phyloP scores from a whole-genome alignment of 1,284 basidiomycete species.

The Abortiporus biennis region DNA sequence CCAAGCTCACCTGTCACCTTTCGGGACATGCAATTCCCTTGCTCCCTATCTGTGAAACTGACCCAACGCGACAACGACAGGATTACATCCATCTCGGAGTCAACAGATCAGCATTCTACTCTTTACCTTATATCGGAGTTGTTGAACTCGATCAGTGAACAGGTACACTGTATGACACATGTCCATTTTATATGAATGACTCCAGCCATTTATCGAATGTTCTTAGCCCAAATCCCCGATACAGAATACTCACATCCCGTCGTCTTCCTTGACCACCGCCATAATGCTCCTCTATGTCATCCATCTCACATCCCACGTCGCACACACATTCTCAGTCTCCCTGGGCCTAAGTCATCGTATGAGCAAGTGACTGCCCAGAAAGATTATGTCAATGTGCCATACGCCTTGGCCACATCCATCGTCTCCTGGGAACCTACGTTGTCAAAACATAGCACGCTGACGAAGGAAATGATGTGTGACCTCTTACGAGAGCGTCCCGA shows the following conservation, averaged over 20 bases:
- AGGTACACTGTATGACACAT: not conserved
- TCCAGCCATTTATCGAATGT: not conserved
- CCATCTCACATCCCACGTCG: not conserved
- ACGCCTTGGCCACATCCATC: not conserved
- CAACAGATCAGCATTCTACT: too few species aligned
- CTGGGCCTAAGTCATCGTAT: too few species aligned
- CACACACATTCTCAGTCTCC: not conserved
- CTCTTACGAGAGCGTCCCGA: constrained; percentile 9
- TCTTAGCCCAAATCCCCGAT: not conserved
- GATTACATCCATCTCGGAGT: too few species aligned
- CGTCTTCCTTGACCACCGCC: constrained; percentile 7
- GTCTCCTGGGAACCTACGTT: not conserved
- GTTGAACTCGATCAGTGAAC: not conserved
- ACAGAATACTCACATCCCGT: constrained; percentile 1
- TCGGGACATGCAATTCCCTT: too few species aligned
- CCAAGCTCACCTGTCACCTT: too few species aligned
- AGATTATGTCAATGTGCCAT: too few species aligned
- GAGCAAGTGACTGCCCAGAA: too few species aligned
- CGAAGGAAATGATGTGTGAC: not conserved
- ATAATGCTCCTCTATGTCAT: not conserved
- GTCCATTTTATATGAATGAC: not conserved
- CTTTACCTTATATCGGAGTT: not conserved
- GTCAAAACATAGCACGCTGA: too few species aligned
- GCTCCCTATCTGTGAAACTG: too few species aligned
- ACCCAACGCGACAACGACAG: too few species aligned